A percentile compares a stretch with the other conserved stretches of the same genome.
Conservation (phyloP, 805 yeast genomes). For the Debaryomyces prosopidis region DNA sequence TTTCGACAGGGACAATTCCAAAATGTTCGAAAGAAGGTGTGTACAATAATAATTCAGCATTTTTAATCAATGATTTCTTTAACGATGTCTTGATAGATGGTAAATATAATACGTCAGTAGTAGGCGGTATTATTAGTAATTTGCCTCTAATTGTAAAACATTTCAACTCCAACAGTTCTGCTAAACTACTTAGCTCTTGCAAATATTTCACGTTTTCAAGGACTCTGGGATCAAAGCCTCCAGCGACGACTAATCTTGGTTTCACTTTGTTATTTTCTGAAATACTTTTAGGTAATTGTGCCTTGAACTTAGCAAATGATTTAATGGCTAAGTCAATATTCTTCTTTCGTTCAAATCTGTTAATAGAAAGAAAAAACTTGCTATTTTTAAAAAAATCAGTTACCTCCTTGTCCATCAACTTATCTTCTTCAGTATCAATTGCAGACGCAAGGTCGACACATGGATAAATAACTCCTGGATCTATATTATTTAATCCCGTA, state of each 20-base stretch:
- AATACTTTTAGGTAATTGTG: constrained; percentile 18
- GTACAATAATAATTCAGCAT: constrained; percentile 66
- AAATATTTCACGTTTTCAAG: constrained; percentile 75
- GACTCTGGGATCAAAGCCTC: constrained; percentile 85
- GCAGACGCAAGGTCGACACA: constrained; percentile 60
- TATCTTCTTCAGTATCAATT: constrained; percentile 16
- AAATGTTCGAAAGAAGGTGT: constrained; percentile 94
- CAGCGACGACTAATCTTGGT: constrained; percentile 70
- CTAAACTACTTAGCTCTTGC: constrained; percentile 53
- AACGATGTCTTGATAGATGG: constrained; percentile 74
- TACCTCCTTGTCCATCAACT: constrained; percentile 31
- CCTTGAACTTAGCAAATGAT: constrained; percentile 53
- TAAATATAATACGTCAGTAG: constrained; percentile 62
- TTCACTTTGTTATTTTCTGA: constrained; percentile 17
- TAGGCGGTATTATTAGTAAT: constrained; percentile 30
- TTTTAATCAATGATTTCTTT: constrained; percentile 59
- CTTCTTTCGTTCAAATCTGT: constrained; percentile 87
- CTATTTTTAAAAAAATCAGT: constrained; percentile 26
- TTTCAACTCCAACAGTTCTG: constrained; percentile 45
- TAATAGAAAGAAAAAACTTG: constrained; percentile 67
- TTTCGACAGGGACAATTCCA: constrained; percentile 96
- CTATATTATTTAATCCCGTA: constrained; percentile 28
- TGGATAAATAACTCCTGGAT: constrained; percentile 67
- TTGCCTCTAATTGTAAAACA: constrained; percentile 46
- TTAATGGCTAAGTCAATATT: constrained; percentile 75